Evolutionary conservation across 2,329 filamentous ascomycete genomes (phyloP).

Genomic region (Apiospora koreana): DNA sequence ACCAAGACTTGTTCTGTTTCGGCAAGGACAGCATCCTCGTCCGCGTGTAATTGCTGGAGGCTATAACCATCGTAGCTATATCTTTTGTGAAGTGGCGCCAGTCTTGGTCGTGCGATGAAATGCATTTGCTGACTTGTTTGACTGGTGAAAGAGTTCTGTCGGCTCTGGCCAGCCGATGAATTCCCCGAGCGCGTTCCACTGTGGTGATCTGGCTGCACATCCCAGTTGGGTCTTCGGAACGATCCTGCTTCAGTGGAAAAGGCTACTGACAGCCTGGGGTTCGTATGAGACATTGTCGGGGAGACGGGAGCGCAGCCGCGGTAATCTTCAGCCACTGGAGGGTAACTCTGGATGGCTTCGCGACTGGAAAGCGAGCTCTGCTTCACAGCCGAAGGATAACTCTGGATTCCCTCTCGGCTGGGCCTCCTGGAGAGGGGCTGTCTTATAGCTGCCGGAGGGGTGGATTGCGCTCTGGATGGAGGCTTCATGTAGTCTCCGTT

Average conservation of each 20-base stretch:
- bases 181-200: slow-evolving; percentile 22
- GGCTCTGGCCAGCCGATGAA: slow-evolving; percentile 29
- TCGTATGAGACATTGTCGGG: slow-evolving; percentile 25
- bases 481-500: slow-evolving; percentile 35
- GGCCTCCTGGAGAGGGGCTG: slow-evolving; percentile 16
- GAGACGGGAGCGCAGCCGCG: slow-evolving; percentile 19
- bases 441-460: slow-evolving; percentile 24
- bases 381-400: slow-evolving; percentile 19
- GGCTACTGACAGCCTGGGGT: slow-evolving; percentile 26
- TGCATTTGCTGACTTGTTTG: slow-evolving; percentile 25
- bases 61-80: slow-evolving; percentile 10
- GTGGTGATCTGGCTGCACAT: slow-evolving; percentile 30
- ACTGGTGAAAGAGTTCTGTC: slow-evolving; percentile 34
- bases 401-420: slow-evolving; percentile 23
- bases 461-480: slow-evolving; percentile 37
- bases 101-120: slow-evolving; percentile 17
- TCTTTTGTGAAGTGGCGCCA: not conserved
- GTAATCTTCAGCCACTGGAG: slow-evolving; percentile 15
- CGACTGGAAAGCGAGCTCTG: slow-evolving; percentile 18
- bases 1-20: slow-evolving; percentile 16
- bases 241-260: slow-evolving; percentile 17
- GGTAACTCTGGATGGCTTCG: slow-evolving; percentile 21
- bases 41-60: not conserved
- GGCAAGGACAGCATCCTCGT: not conserved
- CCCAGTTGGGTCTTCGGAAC: slow-evolving; percentile 28